phyloP scores from a whole-genome alignment of 495 filamentous ascomycete genomes.

The Penicillium herquei region DNA sequence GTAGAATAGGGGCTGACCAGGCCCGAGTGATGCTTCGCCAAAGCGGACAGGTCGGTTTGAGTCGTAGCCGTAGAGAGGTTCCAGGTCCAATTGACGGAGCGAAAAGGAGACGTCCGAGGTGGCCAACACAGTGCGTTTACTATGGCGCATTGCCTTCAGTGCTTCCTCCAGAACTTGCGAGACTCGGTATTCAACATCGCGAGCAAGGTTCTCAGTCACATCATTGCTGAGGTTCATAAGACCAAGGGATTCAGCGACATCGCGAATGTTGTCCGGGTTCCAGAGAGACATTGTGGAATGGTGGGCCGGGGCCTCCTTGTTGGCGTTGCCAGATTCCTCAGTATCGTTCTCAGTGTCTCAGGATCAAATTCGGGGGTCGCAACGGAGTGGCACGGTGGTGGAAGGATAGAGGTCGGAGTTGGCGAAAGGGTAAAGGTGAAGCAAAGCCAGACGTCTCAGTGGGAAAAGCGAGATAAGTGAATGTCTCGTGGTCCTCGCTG shows the following conservation, averaged over 20 bases:
- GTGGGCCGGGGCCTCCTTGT: background rate
- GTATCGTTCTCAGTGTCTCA: too few relatives aligned
- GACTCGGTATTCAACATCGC: slow-evolving; percentile 93
- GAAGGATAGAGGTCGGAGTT: too few relatives aligned
- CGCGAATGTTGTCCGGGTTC: slow-evolving; percentile 93
- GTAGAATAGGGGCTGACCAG: slow-evolving; percentile 94
- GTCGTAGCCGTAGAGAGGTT: slow-evolving; percentile 95
- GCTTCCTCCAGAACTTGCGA: slow-evolving; percentile 90
- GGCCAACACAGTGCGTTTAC: slow-evolving; percentile 74
- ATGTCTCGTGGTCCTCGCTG: too few relatives aligned
- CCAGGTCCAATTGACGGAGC: slow-evolving; percentile 80
- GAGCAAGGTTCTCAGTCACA: slow-evolving; percentile 76
- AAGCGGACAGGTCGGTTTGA: slow-evolving; percentile 81
- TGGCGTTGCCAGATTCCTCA: too few relatives aligned
- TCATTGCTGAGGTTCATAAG: slow-evolving; percentile 77
- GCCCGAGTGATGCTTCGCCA: slow-evolving; percentile 89
- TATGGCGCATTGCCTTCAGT: slow-evolving; percentile 90
- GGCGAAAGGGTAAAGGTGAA: too few relatives aligned
- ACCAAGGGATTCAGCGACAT: slow-evolving; percentile 93
- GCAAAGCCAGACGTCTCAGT: too few relatives aligned
- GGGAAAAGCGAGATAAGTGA: too few relatives aligned
- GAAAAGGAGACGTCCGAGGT: slow-evolving; percentile 86
- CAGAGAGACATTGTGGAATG: slow-evolving; percentile 61
- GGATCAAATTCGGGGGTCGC: too few relatives aligned
- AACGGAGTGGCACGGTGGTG: too few relatives aligned